Evolutionary conservation across 2,329 filamentous ascomycete species (phyloP).

Genomic region (Tympanopsis confertula): DNA sequence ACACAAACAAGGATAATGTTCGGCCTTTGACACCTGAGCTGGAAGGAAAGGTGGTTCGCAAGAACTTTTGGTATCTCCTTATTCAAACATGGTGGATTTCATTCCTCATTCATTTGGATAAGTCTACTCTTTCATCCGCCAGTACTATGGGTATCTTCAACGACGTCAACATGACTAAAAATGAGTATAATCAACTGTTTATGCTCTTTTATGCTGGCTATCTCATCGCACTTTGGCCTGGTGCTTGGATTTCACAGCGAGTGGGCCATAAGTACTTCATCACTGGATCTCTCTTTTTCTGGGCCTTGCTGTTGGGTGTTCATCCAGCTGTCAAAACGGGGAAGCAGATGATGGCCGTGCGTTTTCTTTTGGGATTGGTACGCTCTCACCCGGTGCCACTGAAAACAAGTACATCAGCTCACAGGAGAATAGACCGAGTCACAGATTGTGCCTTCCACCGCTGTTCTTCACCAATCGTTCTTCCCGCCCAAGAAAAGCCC

Average conservation of each 20-base stretch:
- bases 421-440: constrained; percentile 10
- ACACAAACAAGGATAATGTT: constrained; percentile 7
- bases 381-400: no score
- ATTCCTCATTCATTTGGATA: constrained; percentile 13
- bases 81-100: constrained; percentile 6
- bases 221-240: constrained; percentile 11
- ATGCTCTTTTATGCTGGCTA: constrained; percentile 11
- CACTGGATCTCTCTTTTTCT: constrained; percentile 8
- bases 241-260: constrained; percentile 9
- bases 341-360: constrained; percentile 9
- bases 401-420: no score
- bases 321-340: constrained; percentile 10
- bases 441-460: constrained; percentile 14
- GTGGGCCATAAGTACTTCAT: constrained; percentile 12
- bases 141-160: constrained; percentile 13
- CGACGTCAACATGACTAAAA: constrained; percentile 10
- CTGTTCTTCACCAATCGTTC: constrained; percentile 14
- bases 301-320: constrained; percentile 11
- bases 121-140: constrained; percentile 10
- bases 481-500: constrained; percentile 14
- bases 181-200: constrained; percentile 10
- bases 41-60: constrained; percentile 6
- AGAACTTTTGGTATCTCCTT: constrained; percentile 12
- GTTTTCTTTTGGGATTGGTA: constrained; percentile 12
- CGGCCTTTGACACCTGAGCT: constrained; percentile 4